Base-by-base conservation (phyloP, 257 asterid species). In the Apocynum venetum region DNA sequence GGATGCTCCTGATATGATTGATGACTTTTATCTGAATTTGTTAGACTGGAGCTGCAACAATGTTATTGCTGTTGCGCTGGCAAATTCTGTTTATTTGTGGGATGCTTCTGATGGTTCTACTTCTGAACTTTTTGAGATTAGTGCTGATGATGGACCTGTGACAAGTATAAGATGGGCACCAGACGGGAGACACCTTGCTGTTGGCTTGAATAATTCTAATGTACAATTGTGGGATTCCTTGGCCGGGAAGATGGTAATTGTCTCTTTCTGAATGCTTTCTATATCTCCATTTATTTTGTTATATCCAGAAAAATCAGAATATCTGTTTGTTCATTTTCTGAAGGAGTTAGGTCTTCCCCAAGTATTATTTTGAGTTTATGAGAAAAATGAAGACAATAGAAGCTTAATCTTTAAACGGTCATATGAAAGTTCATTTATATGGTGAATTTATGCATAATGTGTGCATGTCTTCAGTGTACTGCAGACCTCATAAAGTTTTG, bases 101-200 rank as follows among this genome's bases (percentile, higher is more conserved):
- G 44, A 81, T 64, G 88, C 85, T 64, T 76, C 86, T 17, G 71
- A 72, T 77, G 86, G 88, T 10, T 82, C 85, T 52, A 71, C 25
- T 8, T 51, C 76, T 52, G 83, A 82, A 57, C 89, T 86, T 56
- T 25, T 86, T 20, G 72, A 80, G 6, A 25, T 10, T 4, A 76
- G 63, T 25, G 89, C 79, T 46, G 86, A 80, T 11, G 73, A 46
- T 10, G 88, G 86, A 12, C 88, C 87, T 1, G 79, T 88, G 35
- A 86, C 92, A 9, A 82, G 90, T 69, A 77, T 86, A 43, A 81
- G 71, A 73, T 88, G 88, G 92, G 88, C 87, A 25, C 80, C 86
- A 19, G 87, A 86, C 49, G 87, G 88, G 17, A 79, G 74, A 61
- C 78, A 77, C 67, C 77, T 86, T 71, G 90, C 89, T 65, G 84